These are phyloP conservation scores for Lagerstroemia speciosa DNA, from an alignment of 345 rosid genomes.

Conservation along the genomic window DNA sequence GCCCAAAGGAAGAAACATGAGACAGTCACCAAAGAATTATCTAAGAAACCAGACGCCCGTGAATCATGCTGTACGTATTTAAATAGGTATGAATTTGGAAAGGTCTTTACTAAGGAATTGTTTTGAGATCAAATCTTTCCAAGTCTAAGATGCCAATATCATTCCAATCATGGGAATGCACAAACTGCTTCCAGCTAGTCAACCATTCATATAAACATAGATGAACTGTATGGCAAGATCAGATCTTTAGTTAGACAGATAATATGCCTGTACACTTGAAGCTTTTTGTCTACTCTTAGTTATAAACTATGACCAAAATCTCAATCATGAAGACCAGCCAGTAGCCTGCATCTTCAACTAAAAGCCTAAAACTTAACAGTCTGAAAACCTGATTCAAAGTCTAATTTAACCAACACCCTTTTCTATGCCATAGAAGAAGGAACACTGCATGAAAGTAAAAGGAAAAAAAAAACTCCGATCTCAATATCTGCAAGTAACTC, in stretches of 20 bases:
- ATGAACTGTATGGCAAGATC: neutral
- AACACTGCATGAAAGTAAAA: neutral
- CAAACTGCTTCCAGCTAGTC: neutral
- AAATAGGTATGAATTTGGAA: neutral
- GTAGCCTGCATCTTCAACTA: neutral
- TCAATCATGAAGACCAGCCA: neutral
- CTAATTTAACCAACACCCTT: neutral
- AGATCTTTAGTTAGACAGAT: neutral
- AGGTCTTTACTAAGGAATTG: neutral
- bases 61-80: neutral
- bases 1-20: neutral
- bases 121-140: neutral
- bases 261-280: no score
- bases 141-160: neutral
- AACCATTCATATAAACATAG: neutral
- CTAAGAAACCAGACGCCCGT: neutral
- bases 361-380: neutral
- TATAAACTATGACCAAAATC: neutral
- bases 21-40: neutral
- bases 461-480: neutral
- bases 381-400: neutral
- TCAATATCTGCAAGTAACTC: neutral
- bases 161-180: neutral
- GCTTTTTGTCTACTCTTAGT: no score
- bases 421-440: neutral